Base-by-base conservation (phyloP, 768 basidiomycete genomes). In the Termitomyces sp. region DNA sequence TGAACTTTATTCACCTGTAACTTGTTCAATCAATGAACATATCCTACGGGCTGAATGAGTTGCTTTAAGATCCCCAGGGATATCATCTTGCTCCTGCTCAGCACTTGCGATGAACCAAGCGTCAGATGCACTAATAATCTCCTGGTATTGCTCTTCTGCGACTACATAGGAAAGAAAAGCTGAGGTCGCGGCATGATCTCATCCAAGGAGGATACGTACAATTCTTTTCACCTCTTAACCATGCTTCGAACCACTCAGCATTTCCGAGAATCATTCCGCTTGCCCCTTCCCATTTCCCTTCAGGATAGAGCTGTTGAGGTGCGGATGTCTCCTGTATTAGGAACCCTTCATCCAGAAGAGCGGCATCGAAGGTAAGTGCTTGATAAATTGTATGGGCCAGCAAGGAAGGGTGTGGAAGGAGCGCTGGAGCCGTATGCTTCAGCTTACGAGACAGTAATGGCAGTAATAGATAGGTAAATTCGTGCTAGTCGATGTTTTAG, bases 351-450 rank as follows among this genome's bases (percentile, higher is more conserved):
- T 91, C 90, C 18, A 78, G 75, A 40, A 98, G 69, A 22, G 87
- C 80, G 32, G 88, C 84, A 73, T 99, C 97, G 65, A 98, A 99
- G 0, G 87, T 73, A 4, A 98, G 77, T 0, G 95, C 85, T 72
- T 98, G 94, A 71, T 96, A 96, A 52, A 98, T 90, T 1, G 95
- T 98, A 69, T 99, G 96, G 2, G 97, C 97, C 7, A 99, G 79
- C 22, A 98, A 75, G 0, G 94, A 86, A 0, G 97, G 92, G 65
- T 89, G 86, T 2, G 84, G 75, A 5, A 98, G 75, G 12, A 98
- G 74, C 20, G 81, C 71, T 0, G 94, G 91, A 39, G 95, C 78
- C 0, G 91, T 88, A 49, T 84, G 85, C 45, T 79, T 81, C 13
- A 98, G 78, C 67, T 98, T 94, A 35, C 87, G 81, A 7, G 87